phyloP scores from a whole-genome alignment of 768 basidiomycete species.

The Lactarius pseudohatsudake region DNA sequence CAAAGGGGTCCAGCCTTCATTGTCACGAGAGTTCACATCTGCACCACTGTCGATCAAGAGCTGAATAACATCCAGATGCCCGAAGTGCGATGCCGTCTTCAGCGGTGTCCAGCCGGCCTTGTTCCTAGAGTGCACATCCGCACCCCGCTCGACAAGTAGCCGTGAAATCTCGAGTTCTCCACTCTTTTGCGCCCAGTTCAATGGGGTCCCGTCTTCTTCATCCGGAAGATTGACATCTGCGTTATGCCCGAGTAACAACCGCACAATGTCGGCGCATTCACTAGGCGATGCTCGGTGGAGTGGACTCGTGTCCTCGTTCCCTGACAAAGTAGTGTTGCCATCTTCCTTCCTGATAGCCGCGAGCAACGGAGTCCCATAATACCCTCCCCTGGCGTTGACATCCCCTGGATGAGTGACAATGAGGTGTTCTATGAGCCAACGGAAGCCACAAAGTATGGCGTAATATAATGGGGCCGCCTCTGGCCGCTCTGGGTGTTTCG shows the following conservation, averaged over 20 bases:
- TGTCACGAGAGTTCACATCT: too few relatives aligned
- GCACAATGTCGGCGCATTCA: neutral
- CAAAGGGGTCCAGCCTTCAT: too few relatives aligned
- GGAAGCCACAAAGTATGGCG: conserved; percentile 1
- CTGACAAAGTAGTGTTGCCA: neutral
- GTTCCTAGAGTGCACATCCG: too few relatives aligned
- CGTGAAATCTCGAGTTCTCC: neutral
- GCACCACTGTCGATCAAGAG: too few relatives aligned
- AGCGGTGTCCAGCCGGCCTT: too few relatives aligned
- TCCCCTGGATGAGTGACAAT: neutral
- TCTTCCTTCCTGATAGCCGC: neutral
- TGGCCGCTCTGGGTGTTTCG: neutral
- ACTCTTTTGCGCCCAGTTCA: neutral
- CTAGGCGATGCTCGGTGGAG: neutral
- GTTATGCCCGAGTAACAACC: neutral
- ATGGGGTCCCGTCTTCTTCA: too few relatives aligned
- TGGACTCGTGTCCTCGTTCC: too few relatives aligned
- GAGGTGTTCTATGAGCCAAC: neutral
- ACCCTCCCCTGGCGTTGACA: neutral
- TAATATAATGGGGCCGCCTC: neutral
- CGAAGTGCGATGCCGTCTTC: too few relatives aligned
- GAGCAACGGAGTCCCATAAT: neutral
- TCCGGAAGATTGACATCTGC: neutral
- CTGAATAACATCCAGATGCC: too few relatives aligned
- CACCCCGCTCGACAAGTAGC: neutral